phyloP scores from a whole-genome alignment of 345 rosid species.

The Linum lewisii region DNA sequence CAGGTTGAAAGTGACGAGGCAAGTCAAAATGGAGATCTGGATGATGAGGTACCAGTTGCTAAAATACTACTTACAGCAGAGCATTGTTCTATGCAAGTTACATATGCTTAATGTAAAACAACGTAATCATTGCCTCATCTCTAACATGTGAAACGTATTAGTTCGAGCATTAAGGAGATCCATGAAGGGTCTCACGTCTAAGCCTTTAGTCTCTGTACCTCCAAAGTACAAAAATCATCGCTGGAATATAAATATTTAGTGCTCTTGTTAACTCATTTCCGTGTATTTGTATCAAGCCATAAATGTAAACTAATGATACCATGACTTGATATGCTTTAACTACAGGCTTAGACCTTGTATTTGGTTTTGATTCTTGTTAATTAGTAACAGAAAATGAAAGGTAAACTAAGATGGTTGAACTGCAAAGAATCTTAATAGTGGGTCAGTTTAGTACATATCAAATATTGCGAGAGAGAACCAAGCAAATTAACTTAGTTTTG shows the following conservation, averaged over 20 bases:
- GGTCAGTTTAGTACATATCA: slow-evolving; percentile 2
- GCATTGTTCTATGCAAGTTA: no score
- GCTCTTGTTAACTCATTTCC: no score
- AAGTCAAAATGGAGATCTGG: neutral
- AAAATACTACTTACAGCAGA: neutral
- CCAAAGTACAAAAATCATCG: no score
- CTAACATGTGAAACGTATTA: no score
- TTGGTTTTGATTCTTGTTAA: neutral
- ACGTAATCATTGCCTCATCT: neutral
- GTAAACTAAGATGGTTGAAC: neutral
- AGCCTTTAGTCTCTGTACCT: no score
- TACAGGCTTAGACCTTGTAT: neutral
- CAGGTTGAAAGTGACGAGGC: slow-evolving; percentile 64
- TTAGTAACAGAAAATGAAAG: neutral
- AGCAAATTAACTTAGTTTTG: neutral
- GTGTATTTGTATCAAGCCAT: no score
- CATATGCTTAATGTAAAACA: neutral
- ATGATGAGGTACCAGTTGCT: neutral
- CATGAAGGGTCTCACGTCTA: no score
- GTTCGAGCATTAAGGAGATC: no score
- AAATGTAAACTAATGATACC: neutral
- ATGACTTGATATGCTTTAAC: neutral
- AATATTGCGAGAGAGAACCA: neutral
- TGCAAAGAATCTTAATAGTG: neutral
- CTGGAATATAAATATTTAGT: no score